Conservation (phyloP, 352 stramenopile species). For the Globisporangium middletonii region DNA sequence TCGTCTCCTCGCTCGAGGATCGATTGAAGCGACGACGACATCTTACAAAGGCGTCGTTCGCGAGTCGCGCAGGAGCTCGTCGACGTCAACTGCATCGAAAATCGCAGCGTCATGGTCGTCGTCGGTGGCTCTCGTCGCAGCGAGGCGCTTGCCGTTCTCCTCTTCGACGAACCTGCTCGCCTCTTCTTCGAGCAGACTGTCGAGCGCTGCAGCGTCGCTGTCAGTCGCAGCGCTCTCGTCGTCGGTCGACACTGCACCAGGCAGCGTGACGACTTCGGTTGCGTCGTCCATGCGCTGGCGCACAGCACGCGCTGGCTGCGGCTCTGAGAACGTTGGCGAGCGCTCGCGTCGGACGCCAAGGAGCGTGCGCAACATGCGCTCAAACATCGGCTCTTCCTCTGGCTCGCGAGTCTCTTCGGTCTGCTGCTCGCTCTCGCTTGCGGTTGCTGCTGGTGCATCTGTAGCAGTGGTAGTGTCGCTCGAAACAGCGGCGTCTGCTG, state of each 20-base stretch:
- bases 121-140: background rate
- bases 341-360: constrained; percentile 36
- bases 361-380: constrained; percentile 13
- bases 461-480: background rate
- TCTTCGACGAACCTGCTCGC: constrained; percentile 50
- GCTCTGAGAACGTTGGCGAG: constrained; percentile 12
- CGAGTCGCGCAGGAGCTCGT: constrained; percentile 48
- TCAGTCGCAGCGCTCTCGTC: constrained; percentile 7
- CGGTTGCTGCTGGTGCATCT: background rate
- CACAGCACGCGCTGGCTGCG: constrained; percentile 30
- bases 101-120: constrained; percentile 23
- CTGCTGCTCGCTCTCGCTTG: background rate
- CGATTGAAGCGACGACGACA: no score
- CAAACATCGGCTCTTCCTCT: constrained; percentile 17
- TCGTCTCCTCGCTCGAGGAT: no score
- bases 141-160: constrained; percentile 29
- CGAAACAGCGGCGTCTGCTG: background rate
- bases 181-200: constrained; percentile 59
- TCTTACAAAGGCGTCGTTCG: background rate
- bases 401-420: constrained; percentile 11
- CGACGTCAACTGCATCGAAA: constrained; percentile 59
- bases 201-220: constrained; percentile 28
- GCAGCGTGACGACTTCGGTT: constrained; percentile 8
- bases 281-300: constrained; percentile 49
- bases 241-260: constrained; percentile 9